A percentile compares a stretch with the other conserved stretches of the same genome.
phyloP scores from a whole-genome alignment of 2,329 filamentous ascomycete genomes.

The Decorospora gaudefroyi region DNA sequence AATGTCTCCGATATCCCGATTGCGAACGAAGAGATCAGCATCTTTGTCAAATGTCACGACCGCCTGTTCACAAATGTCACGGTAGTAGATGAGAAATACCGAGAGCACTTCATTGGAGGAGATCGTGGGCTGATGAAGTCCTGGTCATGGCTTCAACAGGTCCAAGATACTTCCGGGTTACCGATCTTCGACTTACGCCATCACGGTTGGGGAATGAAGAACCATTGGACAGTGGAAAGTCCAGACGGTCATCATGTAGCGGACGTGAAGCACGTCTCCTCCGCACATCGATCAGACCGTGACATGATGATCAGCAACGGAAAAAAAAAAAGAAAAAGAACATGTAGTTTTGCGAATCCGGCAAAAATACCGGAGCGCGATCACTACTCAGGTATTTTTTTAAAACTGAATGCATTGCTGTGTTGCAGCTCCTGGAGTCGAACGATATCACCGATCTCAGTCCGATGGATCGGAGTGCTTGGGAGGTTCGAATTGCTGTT shows the following conservation, averaged over 20 bases:
- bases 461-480: slow-evolving; percentile 2
- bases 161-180: background rate
- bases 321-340: background rate
- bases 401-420: background rate
- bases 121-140: background rate
- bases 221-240: background rate
- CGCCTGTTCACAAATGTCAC: background rate
- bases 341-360: background rate
- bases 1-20: background rate
- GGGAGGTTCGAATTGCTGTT: slow-evolving; percentile 1
- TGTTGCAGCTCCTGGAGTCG: slow-evolving; percentile 1
- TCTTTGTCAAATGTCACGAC: slow-evolving; percentile 1
- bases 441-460: slow-evolving; percentile 3
- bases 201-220: background rate
- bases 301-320: background rate
- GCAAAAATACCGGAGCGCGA: background rate
- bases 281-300: background rate
- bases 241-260: background rate
- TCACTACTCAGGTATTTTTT: background rate
- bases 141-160: background rate
- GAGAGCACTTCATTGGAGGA: background rate
- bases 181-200: background rate
- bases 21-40: background rate
- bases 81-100: background rate
- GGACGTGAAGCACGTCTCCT: background rate